phyloP scores from a whole-genome alignment of 306 rosid genomes.

The Bauhinia variegata region DNA sequence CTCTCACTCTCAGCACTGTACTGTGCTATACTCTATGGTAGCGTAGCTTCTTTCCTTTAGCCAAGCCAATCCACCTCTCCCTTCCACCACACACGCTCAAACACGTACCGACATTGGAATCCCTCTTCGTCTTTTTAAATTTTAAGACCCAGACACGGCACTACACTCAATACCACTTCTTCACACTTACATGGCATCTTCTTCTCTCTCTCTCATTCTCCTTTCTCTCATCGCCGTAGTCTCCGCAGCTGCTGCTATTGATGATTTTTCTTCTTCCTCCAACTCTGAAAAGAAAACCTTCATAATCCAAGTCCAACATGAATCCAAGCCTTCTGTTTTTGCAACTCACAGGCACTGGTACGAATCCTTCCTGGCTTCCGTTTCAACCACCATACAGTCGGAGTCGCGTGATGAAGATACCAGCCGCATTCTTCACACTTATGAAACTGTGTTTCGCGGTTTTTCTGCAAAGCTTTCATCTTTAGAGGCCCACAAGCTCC shows the following conservation, averaged over 20 bases:
- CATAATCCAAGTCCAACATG: constrained; percentile 67
- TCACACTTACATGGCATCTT: constrained; percentile 45
- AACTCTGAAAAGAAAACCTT: constrained; percentile 46
- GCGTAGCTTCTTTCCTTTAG: too few species aligned
- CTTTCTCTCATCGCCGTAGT: constrained; percentile 4
- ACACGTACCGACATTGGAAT: too few species aligned
- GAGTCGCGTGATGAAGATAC: background rate
- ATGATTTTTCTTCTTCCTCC: constrained; percentile 23
- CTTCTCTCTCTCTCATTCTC: constrained; percentile 20
- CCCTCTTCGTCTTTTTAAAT: constrained; percentile 39
- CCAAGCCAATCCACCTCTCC: too few species aligned
- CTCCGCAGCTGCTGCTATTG: constrained; percentile 3
- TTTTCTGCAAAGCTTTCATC: constrained; percentile 75
- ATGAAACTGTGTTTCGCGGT: constrained; percentile 76
- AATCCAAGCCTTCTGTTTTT: constrained; percentile 78
- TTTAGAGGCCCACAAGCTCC: constrained; percentile 49
- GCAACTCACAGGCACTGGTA: constrained; percentile 82
- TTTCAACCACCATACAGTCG: background rate
- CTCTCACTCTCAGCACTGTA: too few species aligned
- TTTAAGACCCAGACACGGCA: background rate
- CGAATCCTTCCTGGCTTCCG: constrained; percentile 62
- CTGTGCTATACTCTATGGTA: too few species aligned
- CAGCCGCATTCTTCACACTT: constrained; percentile 55
- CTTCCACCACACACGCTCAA: too few species aligned
- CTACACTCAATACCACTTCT: background rate